phyloP scores from a whole-genome alignment of 148 eudicot genomes.

The Agrostemma githago region DNA sequence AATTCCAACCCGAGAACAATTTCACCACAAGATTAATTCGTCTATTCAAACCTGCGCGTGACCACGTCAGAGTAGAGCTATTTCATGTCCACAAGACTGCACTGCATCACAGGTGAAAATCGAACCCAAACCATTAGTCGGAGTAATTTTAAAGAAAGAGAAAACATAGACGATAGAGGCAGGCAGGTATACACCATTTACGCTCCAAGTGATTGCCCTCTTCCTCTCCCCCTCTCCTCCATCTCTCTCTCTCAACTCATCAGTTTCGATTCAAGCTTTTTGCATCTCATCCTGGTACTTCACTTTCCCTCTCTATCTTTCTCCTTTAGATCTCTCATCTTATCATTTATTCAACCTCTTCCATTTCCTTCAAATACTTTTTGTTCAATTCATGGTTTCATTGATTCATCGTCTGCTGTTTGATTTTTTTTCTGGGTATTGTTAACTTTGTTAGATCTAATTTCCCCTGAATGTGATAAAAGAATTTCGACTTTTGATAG shows the following conservation, averaged over 20 bases:
- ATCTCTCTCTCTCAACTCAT: not conserved
- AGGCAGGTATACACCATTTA: not conserved
- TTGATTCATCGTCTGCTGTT: not conserved
- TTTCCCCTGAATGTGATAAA: not conserved
- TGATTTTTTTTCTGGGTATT: not conserved
- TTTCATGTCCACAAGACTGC: too few relatives aligned
- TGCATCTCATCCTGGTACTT: constrained; percentile 1
- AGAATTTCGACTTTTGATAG: constrained; percentile 2
- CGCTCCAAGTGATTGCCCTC: not conserved
- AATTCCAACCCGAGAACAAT: too few relatives aligned
- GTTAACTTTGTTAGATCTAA: constrained; percentile 11
- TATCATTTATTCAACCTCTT: not conserved
- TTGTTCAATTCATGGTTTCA: not conserved
- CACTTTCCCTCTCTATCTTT: not conserved
- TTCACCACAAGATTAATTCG: too few relatives aligned
- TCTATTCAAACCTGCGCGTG: too few relatives aligned
- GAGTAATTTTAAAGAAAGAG: too few relatives aligned
- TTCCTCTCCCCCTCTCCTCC: not conserved
- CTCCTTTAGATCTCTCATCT: constrained; percentile 1
- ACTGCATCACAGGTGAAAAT: too few relatives aligned
- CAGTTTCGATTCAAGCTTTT: not conserved
- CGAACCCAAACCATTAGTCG: too few relatives aligned
- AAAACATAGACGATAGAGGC: too few relatives aligned
- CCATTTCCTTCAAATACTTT: not conserved
- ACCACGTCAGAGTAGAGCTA: too few relatives aligned